These are phyloP conservation scores for Cercospora canescens DNA, from an alignment of 2,329 filamentous ascomycete genomes.

Conservation along the genomic window DNA sequence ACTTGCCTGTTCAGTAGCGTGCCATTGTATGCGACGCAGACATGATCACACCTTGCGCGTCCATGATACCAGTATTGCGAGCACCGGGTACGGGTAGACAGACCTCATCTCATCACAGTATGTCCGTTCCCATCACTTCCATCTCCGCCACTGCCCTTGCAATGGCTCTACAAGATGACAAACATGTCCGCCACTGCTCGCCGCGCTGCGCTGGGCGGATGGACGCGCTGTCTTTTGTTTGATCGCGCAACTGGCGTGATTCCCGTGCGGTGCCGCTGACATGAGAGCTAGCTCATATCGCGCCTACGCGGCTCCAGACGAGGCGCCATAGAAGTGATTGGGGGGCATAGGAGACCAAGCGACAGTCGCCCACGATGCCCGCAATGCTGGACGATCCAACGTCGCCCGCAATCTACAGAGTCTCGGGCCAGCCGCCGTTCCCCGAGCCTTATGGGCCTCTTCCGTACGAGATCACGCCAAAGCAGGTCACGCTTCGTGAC, in stretches of 20 bases:
- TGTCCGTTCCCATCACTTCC: not conserved
- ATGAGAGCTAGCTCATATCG: not conserved
- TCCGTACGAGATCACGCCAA: slow-evolving; percentile 67
- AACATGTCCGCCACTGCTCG: not conserved
- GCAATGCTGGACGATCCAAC: slow-evolving; percentile 77
- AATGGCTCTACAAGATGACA: not conserved
- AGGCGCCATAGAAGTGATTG: too few relatives aligned
- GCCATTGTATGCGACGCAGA: slow-evolving; percentile 1
- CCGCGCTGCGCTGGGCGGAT: not conserved
- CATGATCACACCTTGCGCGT: not conserved
- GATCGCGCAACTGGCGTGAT: not conserved
- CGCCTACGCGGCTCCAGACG: not conserved
- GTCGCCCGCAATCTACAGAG: slow-evolving; percentile 68
- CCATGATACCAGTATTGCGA: slow-evolving; percentile 4
- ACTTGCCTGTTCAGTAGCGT: not conserved
- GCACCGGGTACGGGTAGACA: not conserved
- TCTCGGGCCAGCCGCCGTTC: slow-evolving; percentile 66
- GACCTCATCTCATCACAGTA: slow-evolving; percentile 5
- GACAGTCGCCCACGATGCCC: slow-evolving; percentile 56
- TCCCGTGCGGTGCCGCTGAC: not conserved
- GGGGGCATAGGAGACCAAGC: too few relatives aligned
- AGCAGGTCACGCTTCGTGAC: slow-evolving; percentile 79
- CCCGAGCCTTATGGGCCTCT: slow-evolving; percentile 64
- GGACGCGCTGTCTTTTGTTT: not conserved
- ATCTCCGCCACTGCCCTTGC: not conserved